These are phyloP conservation scores for Bruguiera hainesii DNA, from an alignment of 441 rosid species.

Conservation along the genomic window DNA sequence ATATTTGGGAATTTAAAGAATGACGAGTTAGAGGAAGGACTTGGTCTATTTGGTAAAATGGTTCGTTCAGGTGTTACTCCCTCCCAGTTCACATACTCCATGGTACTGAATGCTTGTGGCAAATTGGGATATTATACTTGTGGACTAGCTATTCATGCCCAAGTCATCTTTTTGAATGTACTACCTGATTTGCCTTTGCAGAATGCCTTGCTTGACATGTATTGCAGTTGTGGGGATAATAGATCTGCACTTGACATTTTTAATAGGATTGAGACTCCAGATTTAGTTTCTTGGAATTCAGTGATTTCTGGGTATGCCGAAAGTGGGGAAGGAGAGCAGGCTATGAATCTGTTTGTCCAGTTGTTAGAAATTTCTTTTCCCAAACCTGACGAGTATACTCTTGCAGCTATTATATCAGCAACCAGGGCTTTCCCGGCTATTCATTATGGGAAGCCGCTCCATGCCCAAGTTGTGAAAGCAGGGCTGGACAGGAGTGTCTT, in stretches of 20 bases:
- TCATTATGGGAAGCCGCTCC: constrained; percentile 60
- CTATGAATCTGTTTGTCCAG: constrained; percentile 46
- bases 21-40: constrained; percentile 42
- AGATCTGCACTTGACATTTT: constrained; percentile 45
- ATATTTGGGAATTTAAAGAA: constrained; percentile 69
- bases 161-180: constrained; percentile 35
- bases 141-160: constrained; percentile 60
- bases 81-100: constrained; percentile 63
- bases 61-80: constrained; percentile 48
- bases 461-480: constrained; percentile 52
- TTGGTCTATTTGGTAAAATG: constrained; percentile 50
- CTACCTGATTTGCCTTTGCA: constrained; percentile 56
- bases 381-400: constrained; percentile 76
- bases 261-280: constrained; percentile 39
- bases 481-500: constrained; percentile 57
- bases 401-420: constrained; percentile 65
- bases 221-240: constrained; percentile 57
- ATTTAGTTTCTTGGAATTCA: constrained; percentile 85
- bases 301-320: constrained; percentile 67
- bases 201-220: constrained; percentile 87
- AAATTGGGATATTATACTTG: constrained; percentile 38
- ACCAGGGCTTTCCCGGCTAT: constrained; percentile 34
- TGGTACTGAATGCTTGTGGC: constrained; percentile 67
- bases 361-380: constrained; percentile 36
- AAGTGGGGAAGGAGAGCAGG: constrained; percentile 54